Base-by-base conservation (phyloP, 1,284 basidiomycete genomes). In the Leccinum subrobustum region DNA sequence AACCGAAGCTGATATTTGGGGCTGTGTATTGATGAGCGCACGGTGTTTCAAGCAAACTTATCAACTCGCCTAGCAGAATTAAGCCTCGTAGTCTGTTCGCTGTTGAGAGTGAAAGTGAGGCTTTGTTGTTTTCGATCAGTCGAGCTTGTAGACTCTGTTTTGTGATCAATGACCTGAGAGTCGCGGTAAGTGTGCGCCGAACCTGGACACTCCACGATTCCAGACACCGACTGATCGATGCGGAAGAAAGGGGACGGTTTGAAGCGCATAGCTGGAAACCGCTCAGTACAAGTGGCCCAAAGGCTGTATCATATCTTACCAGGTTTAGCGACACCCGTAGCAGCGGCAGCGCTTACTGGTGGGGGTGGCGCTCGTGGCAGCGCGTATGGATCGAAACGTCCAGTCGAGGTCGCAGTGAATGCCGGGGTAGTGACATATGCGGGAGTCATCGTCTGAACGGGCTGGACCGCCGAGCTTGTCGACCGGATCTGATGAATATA, bases 1-100 rank as follows among this genome's bases (percentile, higher is more conserved):
- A 98, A 76, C 23, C 95, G 89, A 29, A 98, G 79, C 73, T 94
- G 92, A 71, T 88, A 89, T 67, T 83, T 87, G 16, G 84, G 74
- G 37, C 91, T 93, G 61, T 4, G 29, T 5, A 51, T 27, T 65
- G 56, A 57, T 66, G 59, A 65, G 64, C 52, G 31, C 58, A 33
- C 23, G 59, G 37, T 25, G 62, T 16, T 55, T 51, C 8, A 12
- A 16, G 62, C 31, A 61, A 50, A 55, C 52, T 18, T 56, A 58
- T 57, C 25, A 42, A 52, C 64, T 51, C 68, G 88, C 88, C 77
- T 80, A 18, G 81, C 65, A 35, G 80, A 76, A 61, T 76, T 79
- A 58, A 95, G 70, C 73, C 90, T 92, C 53, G 74, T 66, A 4
- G 84, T 70, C 56, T 93, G 85, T 56, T 92, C 89, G 58, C 73